phyloP scores from a whole-genome alignment of 306 rosid genomes.

The Datisca glomerata region DNA sequence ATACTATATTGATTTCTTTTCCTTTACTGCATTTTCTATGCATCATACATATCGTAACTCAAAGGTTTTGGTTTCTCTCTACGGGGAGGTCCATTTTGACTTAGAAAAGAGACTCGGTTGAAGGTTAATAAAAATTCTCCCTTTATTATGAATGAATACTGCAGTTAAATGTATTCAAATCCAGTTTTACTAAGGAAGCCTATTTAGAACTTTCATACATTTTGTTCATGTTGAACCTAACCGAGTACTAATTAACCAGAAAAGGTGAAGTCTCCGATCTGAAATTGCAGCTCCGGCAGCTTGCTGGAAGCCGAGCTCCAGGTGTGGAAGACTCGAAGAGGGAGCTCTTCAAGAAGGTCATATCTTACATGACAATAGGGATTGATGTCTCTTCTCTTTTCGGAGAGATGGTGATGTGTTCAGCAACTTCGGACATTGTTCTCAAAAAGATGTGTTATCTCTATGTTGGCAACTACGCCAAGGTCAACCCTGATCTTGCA shows the following conservation, averaged over 20 bases:
- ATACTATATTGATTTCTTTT: neutral
- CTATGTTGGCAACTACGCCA: constrained; percentile 92
- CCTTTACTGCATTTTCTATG: neutral
- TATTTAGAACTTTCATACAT: neutral
- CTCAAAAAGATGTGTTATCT: constrained; percentile 96
- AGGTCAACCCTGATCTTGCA: constrained; percentile 93
- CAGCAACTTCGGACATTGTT: constrained; percentile 87
- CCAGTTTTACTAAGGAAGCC: neutral
- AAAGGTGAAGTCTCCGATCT: constrained; percentile 97
- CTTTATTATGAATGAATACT: too few relatives aligned
- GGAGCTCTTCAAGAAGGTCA: constrained; percentile 95
- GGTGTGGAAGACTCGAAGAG: constrained; percentile 95
- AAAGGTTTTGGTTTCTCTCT: neutral
- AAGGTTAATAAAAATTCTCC: too few relatives aligned
- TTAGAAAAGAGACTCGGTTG: neutral
- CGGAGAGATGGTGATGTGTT: constrained; percentile 99
- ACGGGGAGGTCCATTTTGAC: neutral
- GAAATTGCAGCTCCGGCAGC: constrained; percentile 88
- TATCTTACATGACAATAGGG: constrained; percentile 94
- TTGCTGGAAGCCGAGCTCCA: constrained; percentile 96
- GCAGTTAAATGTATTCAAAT: too few relatives aligned
- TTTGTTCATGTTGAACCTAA: constrained; percentile 1
- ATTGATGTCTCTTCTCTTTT: constrained; percentile 84
- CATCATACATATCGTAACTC: neutral
- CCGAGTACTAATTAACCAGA: constrained; percentile 29